A percentile compares a stretch with the other conserved stretches of the same genome.
phyloP scores from a whole-genome alignment of 768 basidiomycete genomes.

The Podaxis mareebaensis region DNA sequence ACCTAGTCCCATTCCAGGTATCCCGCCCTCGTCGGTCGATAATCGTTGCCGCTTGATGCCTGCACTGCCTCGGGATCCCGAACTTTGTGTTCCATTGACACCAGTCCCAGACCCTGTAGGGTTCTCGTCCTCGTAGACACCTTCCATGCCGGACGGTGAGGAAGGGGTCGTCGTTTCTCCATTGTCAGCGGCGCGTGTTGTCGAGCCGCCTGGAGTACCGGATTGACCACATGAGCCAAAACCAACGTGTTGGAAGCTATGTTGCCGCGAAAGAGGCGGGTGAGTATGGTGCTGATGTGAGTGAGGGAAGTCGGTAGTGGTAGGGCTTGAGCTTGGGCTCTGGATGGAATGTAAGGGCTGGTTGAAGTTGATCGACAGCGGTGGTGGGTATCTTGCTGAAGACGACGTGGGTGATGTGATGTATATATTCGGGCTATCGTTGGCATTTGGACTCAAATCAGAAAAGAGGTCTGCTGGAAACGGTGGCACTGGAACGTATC shows the following conservation, averaged over 20 bases:
- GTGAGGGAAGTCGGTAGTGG: conserved; percentile 44
- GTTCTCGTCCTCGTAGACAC: conserved; percentile 13
- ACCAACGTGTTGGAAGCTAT: conserved; percentile 56
- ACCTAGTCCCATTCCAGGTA: conserved; percentile 21
- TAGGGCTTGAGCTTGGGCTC: conserved; percentile 54
- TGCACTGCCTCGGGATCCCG: conserved; percentile 23
- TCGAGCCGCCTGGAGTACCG: not conserved
- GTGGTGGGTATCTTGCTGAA: conserved; percentile 41
- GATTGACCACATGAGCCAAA: conserved; percentile 6
- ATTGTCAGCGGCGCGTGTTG: conserved; percentile 26
- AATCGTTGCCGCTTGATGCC: conserved; percentile 57
- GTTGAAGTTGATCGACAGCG: conserved; percentile 42
- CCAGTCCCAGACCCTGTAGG: conserved; percentile 1
- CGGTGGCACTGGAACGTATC: conserved; percentile 36
- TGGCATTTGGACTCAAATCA: conserved; percentile 29
- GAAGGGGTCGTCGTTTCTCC: conserved; percentile 19
- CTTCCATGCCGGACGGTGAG: conserved; percentile 10
- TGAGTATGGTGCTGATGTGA: conserved; percentile 28
- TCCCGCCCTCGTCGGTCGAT: conserved; percentile 32
- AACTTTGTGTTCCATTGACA: conserved; percentile 1
- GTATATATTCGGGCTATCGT: conserved; percentile 68
- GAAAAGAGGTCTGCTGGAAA: conserved; percentile 51
- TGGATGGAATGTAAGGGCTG: conserved; percentile 43
- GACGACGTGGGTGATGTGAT: conserved; percentile 64
- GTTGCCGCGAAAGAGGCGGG: conserved; percentile 54